Conservation (phyloP, 2,329 filamentous ascomycete genomes). For the Colletotrichum sp. region DNA sequence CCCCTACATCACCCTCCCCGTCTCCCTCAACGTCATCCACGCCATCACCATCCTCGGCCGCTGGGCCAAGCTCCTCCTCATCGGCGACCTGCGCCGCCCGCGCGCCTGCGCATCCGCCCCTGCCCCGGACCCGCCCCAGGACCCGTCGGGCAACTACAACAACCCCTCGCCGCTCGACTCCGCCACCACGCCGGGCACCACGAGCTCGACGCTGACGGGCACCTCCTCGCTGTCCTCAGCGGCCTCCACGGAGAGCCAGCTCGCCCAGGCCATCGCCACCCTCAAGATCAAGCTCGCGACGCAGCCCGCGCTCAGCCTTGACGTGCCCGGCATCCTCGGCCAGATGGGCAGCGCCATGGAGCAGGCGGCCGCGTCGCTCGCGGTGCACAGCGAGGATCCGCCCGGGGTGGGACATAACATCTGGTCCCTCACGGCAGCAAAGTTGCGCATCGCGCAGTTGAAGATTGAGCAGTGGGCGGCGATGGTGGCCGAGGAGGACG, state of each 20-base stretch:
- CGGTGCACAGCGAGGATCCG: conserved; percentile 31
- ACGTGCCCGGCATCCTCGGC: conserved; percentile 47
- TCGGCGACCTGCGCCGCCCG: background rate
- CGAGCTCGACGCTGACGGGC: background rate
- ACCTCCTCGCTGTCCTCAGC: background rate
- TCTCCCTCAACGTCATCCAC: conserved; percentile 51
- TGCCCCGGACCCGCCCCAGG: background rate
- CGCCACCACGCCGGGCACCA: background rate
- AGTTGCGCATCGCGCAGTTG: conserved; percentile 48
- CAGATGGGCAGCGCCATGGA: conserved; percentile 47
- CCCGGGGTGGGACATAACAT: conserved; percentile 46
- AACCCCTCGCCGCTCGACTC: background rate
- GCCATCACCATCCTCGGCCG: conserved; percentile 53
- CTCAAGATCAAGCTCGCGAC: conserved; percentile 45
- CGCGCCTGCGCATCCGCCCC: background rate
- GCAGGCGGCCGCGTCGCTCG: conserved; percentile 42
- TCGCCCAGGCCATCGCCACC: conserved; percentile 43
- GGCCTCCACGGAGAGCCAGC: background rate
- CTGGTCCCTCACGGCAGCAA: conserved; percentile 53
- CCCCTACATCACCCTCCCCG: conserved; percentile 49
- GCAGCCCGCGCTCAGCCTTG: conserved; percentile 49
- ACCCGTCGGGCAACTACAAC: background rate
- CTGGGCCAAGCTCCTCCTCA: conserved; percentile 51
- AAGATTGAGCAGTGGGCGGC: conserved; percentile 54
- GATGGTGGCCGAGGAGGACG: conserved; percentile 34